Percentiles rank a stretch among this genome's conserved stretches.
These are phyloP conservation scores for Coemansia sp. DNA, from an alignment of 192 early-diverging fungal species.

Conservation along the genomic window DNA sequence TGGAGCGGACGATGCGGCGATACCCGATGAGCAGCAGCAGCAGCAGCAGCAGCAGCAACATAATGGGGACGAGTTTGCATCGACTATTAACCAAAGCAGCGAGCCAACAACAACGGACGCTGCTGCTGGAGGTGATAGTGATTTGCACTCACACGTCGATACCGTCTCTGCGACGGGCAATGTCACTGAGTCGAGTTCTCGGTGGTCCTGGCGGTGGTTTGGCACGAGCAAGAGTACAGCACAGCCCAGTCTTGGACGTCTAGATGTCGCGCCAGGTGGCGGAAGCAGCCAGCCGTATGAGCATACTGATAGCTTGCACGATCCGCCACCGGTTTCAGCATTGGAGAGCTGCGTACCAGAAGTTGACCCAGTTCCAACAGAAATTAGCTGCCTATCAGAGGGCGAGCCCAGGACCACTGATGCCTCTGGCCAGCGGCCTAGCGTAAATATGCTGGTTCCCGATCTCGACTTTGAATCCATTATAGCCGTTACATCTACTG, in stretches of 20 bases:
- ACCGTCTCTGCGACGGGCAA: neutral
- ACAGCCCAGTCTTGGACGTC: neutral
- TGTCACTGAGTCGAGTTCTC: neutral
- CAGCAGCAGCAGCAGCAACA: neutral
- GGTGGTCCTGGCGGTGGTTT: slow-evolving; percentile 22
- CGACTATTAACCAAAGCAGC: neutral
- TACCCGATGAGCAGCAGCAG: neutral
- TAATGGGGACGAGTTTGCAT: neutral
- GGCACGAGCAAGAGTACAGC: neutral
- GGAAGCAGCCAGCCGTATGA: neutral
- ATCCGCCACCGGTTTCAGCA: neutral
- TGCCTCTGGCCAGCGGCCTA: neutral
- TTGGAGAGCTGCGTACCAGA: neutral
- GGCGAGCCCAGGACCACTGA: neutral
- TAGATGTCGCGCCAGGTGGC: neutral
- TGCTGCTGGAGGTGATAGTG: neutral
- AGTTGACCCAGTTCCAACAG: neutral
- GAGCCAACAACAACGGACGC: neutral
- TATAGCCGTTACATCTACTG: neutral
- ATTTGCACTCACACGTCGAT: neutral
- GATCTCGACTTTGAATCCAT: slow-evolving; percentile 30
- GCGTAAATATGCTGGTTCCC: slow-evolving; percentile 25
- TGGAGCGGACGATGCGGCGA: neutral
- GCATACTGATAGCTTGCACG: neutral
- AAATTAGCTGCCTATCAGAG: neutral